Percentiles rank a stretch among this genome's conserved stretches.
phyloP scores from a whole-genome alignment of 2,329 filamentous ascomycete genomes.

The Cadophora sp. region DNA sequence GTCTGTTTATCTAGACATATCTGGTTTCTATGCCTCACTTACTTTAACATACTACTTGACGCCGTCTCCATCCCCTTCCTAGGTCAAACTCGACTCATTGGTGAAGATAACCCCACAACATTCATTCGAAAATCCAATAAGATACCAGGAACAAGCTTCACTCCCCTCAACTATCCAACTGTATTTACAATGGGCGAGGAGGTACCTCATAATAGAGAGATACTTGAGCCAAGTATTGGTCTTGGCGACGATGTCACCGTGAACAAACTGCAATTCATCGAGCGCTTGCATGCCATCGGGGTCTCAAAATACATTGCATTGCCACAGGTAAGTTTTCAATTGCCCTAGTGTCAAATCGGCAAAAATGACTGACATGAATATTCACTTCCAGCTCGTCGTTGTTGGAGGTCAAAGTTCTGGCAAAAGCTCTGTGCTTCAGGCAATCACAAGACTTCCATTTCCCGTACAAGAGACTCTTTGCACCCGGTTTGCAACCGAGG shows the following conservation, averaged over 20 bases:
- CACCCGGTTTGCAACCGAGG: conserved; percentile 52
- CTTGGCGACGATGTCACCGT: conserved; percentile 6
- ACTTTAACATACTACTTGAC: no score
- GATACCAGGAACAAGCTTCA: no score
- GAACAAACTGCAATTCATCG: conserved; percentile 19
- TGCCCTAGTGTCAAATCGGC: not conserved
- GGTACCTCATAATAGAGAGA: not conserved
- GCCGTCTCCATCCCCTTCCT: no score
- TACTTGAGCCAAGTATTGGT: not conserved
- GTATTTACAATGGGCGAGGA: no score
- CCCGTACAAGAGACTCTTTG: conserved; percentile 48
- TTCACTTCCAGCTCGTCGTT: conserved; percentile 31
- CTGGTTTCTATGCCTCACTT: no score
- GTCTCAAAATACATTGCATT: conserved; percentile 20
- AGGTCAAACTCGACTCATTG: no score
- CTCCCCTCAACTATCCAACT: no score
- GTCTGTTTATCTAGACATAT: no score
- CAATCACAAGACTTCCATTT: conserved; percentile 46
- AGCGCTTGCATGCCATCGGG: conserved; percentile 15
- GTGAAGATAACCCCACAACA: no score
- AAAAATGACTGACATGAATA: not conserved
- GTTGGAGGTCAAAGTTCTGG: conserved; percentile 48
- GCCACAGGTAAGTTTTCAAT: conserved; percentile 14
- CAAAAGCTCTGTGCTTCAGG: conserved; percentile 43
- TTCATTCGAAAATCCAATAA: no score